These are phyloP conservation scores for Dioszegia hungarica DNA, from an alignment of 768 basidiomycete genomes.

Conservation along the genomic window DNA sequence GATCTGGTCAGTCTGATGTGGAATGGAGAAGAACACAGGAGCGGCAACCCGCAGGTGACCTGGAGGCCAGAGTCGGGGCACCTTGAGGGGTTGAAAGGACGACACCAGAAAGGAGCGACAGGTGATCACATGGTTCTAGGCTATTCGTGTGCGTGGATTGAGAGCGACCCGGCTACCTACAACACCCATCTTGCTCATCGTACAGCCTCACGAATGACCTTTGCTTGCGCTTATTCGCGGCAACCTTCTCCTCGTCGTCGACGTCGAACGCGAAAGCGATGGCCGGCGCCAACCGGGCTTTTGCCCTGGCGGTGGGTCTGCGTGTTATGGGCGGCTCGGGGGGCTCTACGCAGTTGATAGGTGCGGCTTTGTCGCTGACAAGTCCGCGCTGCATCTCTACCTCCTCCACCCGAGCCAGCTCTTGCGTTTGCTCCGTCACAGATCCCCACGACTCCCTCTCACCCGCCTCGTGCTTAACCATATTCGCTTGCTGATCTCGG, in stretches of 20 bases:
- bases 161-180: too few relatives aligned
- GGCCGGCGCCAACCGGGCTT: slow-evolving; percentile 46
- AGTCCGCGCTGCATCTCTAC: slow-evolving; percentile 87
- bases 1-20: too few relatives aligned
- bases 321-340: slow-evolving; percentile 45
- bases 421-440: slow-evolving; percentile 88
- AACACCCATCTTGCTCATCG: slow-evolving; percentile 22
- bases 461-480: slow-evolving; percentile 77
- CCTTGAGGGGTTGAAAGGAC: too few relatives aligned
- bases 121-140: too few relatives aligned
- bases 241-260: slow-evolving; percentile 72
- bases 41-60: too few relatives aligned
- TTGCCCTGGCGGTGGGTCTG: slow-evolving; percentile 53
- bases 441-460: slow-evolving; percentile 89
- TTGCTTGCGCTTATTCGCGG: slow-evolving; percentile 64
- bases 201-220: slow-evolving; percentile 84
- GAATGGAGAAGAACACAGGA: too few relatives aligned
- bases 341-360: slow-evolving; percentile 79
- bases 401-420: slow-evolving; percentile 84
- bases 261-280: slow-evolving; percentile 69
- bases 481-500: slow-evolving; percentile 74
- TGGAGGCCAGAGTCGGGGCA: too few relatives aligned
- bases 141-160: too few relatives aligned
- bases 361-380: slow-evolving; percentile 83
- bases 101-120: too few relatives aligned